Conservation (phyloP, 495 filamentous ascomycete genomes). For the Symbiotaphrina buchneri region DNA sequence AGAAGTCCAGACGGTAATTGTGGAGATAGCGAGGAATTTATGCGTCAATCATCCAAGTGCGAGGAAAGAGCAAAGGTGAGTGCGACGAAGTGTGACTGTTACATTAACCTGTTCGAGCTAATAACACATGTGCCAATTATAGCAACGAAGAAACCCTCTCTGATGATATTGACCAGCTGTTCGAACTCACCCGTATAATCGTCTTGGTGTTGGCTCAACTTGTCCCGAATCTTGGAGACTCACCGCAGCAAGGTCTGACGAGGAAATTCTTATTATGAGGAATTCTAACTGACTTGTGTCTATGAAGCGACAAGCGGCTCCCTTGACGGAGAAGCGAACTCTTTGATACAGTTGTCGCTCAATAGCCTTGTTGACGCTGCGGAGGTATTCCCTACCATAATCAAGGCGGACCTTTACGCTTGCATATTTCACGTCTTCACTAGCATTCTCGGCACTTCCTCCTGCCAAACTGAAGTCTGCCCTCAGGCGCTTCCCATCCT, state of each 20-base stretch:
- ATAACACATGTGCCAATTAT: neutral
- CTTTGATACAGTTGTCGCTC: slow-evolving; percentile 57
- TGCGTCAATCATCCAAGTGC: slow-evolving; percentile 83
- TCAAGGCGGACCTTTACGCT: slow-evolving; percentile 88
- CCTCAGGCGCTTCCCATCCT: slow-evolving; percentile 82
- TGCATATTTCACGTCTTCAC: slow-evolving; percentile 94
- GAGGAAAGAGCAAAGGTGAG: slow-evolving; percentile 32
- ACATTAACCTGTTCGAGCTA: neutral
- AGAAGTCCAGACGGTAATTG: slow-evolving; percentile 76
- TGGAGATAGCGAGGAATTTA: slow-evolving; percentile 76
- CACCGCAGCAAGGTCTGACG: slow-evolving; percentile 22
- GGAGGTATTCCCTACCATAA: slow-evolving; percentile 85
- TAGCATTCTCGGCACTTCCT: slow-evolving; percentile 62
- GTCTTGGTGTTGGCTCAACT: slow-evolving; percentile 76
- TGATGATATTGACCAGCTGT: slow-evolving; percentile 94
- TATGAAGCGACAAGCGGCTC: no score
- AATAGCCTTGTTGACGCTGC: slow-evolving; percentile 82
- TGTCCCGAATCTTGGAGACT: slow-evolving; percentile 66
- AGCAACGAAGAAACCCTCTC: slow-evolving; percentile 40
- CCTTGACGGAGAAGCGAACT: slow-evolving; percentile 62
- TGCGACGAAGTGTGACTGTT: neutral
- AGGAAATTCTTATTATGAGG: no score
- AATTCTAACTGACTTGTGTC: no score
- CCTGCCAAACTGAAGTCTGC: slow-evolving; percentile 71
- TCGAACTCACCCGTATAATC: slow-evolving; percentile 87